Evolutionary conservation across 2,329 filamentous ascomycete species (phyloP).

Genomic region (Aspergillus sp.): DNA sequence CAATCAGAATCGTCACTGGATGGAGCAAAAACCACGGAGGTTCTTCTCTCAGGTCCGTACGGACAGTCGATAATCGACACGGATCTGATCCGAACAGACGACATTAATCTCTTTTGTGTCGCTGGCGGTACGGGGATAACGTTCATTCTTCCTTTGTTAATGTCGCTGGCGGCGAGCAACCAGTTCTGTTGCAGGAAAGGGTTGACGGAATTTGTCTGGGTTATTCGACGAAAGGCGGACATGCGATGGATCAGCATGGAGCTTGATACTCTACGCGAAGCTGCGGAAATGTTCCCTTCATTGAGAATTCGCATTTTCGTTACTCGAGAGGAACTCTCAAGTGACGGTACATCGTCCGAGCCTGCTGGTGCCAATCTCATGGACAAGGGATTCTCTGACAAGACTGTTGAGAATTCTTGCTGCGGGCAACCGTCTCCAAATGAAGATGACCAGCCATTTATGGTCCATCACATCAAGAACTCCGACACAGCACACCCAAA

Average conservation of each 20-base stretch:
- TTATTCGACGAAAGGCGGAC: conserved; percentile 50
- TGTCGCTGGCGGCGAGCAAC: conserved; percentile 19
- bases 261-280: conserved; percentile 43
- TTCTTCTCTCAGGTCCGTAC: conserved; percentile 60
- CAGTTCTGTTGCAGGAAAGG: conserved; percentile 30
- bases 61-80: conserved; percentile 46
- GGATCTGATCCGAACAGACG: conserved; percentile 33
- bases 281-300: conserved; percentile 27
- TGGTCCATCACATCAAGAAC: conserved; percentile 7
- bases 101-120: conserved; percentile 41
- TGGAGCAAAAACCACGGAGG: conserved; percentile 36
- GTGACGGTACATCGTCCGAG: conserved; percentile 14
- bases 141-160: conserved; percentile 48
- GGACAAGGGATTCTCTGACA: conserved; percentile 1
- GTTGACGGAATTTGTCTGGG: conserved; percentile 59
- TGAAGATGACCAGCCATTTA: conserved; percentile 3
- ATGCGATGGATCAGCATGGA: conserved; percentile 55
- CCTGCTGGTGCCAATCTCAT: not conserved
- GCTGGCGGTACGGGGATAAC: conserved; percentile 56
- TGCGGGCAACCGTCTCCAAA: not conserved
- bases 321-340: conserved; percentile 43
- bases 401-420: not conserved
- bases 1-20: conserved; percentile 15
- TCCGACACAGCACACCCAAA: conserved; percentile 13
- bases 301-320: conserved; percentile 54